Evolutionary conservation across 2,329 filamentous ascomycete genomes (phyloP), one percentile per base, ranked within the genome.

Genomic region (Paecilomyces formosus): DNA sequence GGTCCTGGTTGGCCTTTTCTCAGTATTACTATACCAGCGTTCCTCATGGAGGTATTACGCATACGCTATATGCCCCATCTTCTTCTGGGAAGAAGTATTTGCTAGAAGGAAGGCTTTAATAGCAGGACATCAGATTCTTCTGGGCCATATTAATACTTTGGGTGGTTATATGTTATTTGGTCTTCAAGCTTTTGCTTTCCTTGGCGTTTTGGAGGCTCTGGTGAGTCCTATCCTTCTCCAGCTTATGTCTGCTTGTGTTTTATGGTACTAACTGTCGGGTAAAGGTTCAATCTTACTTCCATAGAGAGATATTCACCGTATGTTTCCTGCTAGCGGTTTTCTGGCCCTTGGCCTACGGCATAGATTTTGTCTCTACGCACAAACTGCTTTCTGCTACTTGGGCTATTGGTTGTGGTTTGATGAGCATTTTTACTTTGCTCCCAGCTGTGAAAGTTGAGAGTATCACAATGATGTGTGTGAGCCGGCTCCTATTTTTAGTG

Each of bases 61-160:
- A 1, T 99, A 99, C 71, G 89, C 88, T 0, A 84, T 95, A 66
- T 99, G 99, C 73, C 94, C 94, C 0, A 86, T 96, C 2, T 83
- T 90, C 58, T 97, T 99, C 77, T 99, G 94, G 94, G 93, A 97
- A 73, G 92, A 97, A 68, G 90, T 97, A 0, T 93, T 88, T 73
- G 89, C 90, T 2, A 85, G 89, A 28, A 83, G 92, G 58, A 80
- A 82, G 53, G 89, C 89, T 50, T 73, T 97, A 12, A 68, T 76
- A 5, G 82, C 86, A 61, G 92, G 92, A 2, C 80, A 82, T 55
- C 82, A 81, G 62, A 80, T 84, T 55, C 77, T 97, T 8, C 86
- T 96, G 63, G 81, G 84, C 0, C 82, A 92, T 64, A 76, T 92
- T 50, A 79, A 82, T 57, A 86, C 87, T 0, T 76, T 82, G 28